Evolutionary conservation across 2,329 filamentous ascomycete species (phyloP).

Genomic region (Thelonectria discophora): DNA sequence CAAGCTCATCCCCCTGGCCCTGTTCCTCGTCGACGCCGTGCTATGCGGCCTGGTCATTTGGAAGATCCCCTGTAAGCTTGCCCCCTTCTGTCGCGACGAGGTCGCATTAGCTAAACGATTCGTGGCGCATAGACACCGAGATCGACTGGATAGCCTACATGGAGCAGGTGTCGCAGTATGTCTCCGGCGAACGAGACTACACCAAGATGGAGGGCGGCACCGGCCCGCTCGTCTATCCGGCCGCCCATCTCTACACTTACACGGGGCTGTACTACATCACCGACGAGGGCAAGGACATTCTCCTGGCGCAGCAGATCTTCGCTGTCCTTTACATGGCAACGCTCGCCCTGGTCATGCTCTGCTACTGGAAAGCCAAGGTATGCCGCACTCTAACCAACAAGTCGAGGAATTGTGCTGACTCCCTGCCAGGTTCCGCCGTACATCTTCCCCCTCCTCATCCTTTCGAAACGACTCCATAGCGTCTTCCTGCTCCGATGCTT

Average conservation of each 20-base stretch:
- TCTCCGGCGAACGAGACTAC: constrained; percentile 89
- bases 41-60: constrained; percentile 80
- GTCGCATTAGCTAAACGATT: constrained; percentile 19
- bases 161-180: constrained; percentile 84
- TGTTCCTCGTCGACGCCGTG: constrained; percentile 75
- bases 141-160: constrained; percentile 99
- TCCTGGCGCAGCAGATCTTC: constrained; percentile 86
- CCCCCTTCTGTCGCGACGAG: neutral
- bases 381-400: constrained; percentile 17
- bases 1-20: constrained; percentile 62
- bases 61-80: constrained; percentile 79
- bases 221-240: constrained; percentile 94
- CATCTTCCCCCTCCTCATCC: constrained; percentile 82
- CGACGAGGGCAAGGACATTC: constrained; percentile 76
- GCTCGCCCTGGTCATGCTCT: constrained; percentile 79
- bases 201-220: constrained; percentile 85
- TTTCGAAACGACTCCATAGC: constrained; percentile 93
- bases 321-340: constrained; percentile 79
- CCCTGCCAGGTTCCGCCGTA: constrained; percentile 81
- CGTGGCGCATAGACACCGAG: constrained; percentile 75
- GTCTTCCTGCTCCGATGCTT: constrained; percentile 93
- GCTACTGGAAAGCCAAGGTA: constrained; percentile 80
- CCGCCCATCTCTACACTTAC: constrained; percentile 93
- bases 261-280: constrained; percentile 81
- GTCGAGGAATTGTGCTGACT: neutral